phyloP scores from a whole-genome alignment of 164 flowering plant genomes.

The Magnolia changhungtana region DNA sequence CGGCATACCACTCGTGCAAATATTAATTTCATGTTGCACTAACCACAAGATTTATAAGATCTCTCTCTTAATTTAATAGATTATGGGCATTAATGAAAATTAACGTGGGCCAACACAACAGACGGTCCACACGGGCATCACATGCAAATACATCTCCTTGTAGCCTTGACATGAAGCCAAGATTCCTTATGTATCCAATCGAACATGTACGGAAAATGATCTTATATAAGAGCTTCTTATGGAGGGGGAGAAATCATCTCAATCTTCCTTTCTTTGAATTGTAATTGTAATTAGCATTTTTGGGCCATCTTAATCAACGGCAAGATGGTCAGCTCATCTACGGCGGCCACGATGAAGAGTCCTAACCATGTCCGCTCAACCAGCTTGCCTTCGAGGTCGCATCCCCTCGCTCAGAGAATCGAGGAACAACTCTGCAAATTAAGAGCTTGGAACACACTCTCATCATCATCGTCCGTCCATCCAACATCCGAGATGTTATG shows the following conservation, averaged over 20 bases:
- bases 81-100: not conserved
- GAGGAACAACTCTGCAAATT: slow-evolving; percentile 14
- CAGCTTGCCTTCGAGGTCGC: slow-evolving; percentile 23
- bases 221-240: too few species aligned
- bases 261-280: too few species aligned
- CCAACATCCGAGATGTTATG: slow-evolving; percentile 3
- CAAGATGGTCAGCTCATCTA: slow-evolving; percentile 1
- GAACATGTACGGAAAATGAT: too few species aligned
- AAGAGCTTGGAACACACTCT: slow-evolving; percentile 1
- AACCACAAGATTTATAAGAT: not conserved
- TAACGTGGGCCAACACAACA: not conserved
- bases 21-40: not conserved
- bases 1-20: slow-evolving; percentile 18
- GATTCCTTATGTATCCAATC: not conserved
- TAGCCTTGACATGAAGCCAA: not conserved
- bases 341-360: not conserved
- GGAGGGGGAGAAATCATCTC: too few species aligned
- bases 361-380: slow-evolving; percentile 19
- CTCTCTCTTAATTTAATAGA: not conserved
- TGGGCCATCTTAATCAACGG: too few species aligned
- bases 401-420: slow-evolving; percentile 12
- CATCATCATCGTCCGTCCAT: not conserved
- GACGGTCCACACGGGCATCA: not conserved
- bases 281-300: too few species aligned
- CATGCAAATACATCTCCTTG: not conserved